Percentiles rank a stretch among this genome's conserved stretches.
phyloP scores from a whole-genome alignment of 2,329 filamentous ascomycete species.

The Endoconidiophora laricicola region DNA sequence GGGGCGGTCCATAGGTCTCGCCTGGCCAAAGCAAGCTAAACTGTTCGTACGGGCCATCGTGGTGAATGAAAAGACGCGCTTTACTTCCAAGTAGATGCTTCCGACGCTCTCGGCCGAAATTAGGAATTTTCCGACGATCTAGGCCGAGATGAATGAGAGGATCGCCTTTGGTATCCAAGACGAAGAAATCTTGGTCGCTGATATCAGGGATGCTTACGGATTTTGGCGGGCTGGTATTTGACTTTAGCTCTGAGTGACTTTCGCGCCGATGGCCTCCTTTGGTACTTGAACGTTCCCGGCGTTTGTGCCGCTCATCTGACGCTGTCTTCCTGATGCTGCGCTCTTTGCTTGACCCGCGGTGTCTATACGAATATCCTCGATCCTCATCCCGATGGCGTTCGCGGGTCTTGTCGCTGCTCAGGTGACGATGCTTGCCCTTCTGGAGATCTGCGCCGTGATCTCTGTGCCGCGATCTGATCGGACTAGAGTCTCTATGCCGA shows the following conservation, averaged over 20 bases:
- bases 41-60: conserved; percentile 38
- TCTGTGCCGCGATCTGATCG: neutral
- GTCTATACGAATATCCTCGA: neutral
- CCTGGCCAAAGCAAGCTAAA: conserved; percentile 33
- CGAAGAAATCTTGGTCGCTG: conserved; percentile 27
- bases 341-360: neutral
- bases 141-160: conserved; percentile 57
- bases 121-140: conserved; percentile 54
- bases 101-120: conserved; percentile 50
- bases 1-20: conserved; percentile 18
- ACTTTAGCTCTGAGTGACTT: too few species aligned
- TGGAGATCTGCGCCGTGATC: conserved; percentile 1
- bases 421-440: neutral
- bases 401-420: neutral
- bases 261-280: neutral
- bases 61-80: conserved; percentile 47
- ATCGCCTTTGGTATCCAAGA: conserved; percentile 63
- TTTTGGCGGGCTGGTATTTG: neutral
- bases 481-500: neutral
- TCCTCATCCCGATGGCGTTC: neutral
- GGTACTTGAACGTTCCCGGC: neutral
- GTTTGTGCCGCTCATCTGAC: neutral
- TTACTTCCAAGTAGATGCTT: conserved; percentile 55
- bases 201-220: neutral
- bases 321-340: neutral